These are phyloP conservation scores for Cladosporium sp. DNA, from an alignment of 2,329 filamentous ascomycete species.

Conservation along the genomic window DNA sequence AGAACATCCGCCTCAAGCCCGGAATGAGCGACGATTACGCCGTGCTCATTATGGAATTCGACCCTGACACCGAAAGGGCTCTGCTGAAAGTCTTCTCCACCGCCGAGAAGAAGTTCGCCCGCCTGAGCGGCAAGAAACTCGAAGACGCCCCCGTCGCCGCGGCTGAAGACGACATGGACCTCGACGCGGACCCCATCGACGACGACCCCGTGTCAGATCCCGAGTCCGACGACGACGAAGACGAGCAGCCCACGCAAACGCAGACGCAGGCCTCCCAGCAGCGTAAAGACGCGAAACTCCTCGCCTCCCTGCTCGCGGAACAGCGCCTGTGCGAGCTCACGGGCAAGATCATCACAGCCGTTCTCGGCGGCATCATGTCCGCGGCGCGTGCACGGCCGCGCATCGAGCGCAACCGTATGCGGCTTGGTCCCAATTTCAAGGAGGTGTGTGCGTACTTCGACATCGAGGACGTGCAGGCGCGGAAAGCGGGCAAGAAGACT, in stretches of 20 bases:
- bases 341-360: constrained; percentile 74
- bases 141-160: constrained; percentile 13
- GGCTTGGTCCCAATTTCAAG: constrained; percentile 77
- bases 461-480: constrained; percentile 50
- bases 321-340: constrained; percentile 80
- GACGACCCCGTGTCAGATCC: constrained; percentile 57
- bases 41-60: constrained; percentile 57
- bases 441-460: constrained; percentile 79
- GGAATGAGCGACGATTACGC: constrained; percentile 38
- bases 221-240: constrained; percentile 48
- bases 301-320: constrained; percentile 64
- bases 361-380: constrained; percentile 70
- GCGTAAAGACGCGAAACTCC: constrained; percentile 54
- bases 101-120: constrained; percentile 71
- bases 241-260: constrained; percentile 44
- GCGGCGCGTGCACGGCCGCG: constrained; percentile 59
- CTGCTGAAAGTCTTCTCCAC: constrained; percentile 72
- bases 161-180: constrained; percentile 39
- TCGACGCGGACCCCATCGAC: constrained; percentile 43
- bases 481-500: constrained; percentile 36
- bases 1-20: constrained; percentile 28
- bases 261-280: constrained; percentile 43
- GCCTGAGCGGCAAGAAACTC: constrained; percentile 39
- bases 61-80: constrained; percentile 55
- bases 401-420: constrained; percentile 70